Base-by-base conservation (phyloP, 2,329 filamentous ascomycete genomes). In the Zymoseptoria tritici region DNA sequence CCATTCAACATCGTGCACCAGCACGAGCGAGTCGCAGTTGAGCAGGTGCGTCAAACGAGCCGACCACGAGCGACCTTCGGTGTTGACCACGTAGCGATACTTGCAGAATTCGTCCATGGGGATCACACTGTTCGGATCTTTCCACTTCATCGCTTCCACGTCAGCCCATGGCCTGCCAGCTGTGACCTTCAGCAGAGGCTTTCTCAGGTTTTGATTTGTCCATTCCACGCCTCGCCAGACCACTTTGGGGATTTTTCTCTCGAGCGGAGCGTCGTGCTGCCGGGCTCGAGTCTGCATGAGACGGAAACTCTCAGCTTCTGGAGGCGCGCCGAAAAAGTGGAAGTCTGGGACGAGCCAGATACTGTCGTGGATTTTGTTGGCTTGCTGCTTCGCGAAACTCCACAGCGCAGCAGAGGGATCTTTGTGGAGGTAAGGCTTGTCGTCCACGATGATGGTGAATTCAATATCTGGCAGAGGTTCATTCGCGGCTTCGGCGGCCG, bases 101-200 rank as follows among this genome's bases (percentile, higher is more conserved):
- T 64, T 57, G 62, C 70, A 72, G 49, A 69, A 68, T 13, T 67
- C 62, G 8, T 66, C 66, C 60, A 66, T 66, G 0, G 63, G 57
- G 3, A 68, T 64, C n/a, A 67, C 55, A 8, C 56, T 60, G 13
- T 57, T 52, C 49, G 42, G 63, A n/a, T 67, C 59, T 9, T 62
- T 54, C 67, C 67, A 69, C 53, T 66, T 57, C 52, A 71, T 63
- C 16, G 62, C 68, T 20, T 67, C 61, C 0, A 76, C 72, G 61
- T 77, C 73, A 3, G 71, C 70, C 74, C 74, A 77, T 1, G 63
- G 26, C 58, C 74, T 71, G 1, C 66, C 72, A 2, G 66, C 55
- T 2, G 72, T 70, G 2, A 60, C 63, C 6, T 68, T 57, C 0
- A 77, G 26, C 13, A 77, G 62, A 16, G 68, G 62, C 21, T 72